phyloP scores from a whole-genome alignment of 2,329 filamentous ascomycete genomes.

The Decorospora gaudefroyi region DNA sequence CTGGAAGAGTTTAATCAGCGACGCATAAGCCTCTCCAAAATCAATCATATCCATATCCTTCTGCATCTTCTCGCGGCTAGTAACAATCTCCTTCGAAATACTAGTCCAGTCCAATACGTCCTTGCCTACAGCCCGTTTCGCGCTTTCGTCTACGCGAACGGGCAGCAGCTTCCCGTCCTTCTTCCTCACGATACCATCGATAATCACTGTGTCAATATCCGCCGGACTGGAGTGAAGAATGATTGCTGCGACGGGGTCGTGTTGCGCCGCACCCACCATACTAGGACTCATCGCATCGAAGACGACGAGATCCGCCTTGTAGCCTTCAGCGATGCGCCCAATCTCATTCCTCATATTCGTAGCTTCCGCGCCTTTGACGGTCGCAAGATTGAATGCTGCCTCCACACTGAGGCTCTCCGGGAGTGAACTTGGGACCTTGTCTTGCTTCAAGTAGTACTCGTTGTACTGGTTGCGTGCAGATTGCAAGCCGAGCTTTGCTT shows the following conservation, averaged over 20 bases:
- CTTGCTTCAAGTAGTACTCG: constrained; percentile 49
- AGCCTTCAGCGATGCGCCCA: constrained; percentile 54
- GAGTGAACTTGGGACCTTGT: constrained; percentile 52
- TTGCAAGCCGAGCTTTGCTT: constrained; percentile 61
- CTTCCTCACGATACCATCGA: constrained; percentile 52
- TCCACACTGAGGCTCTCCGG: constrained; percentile 52
- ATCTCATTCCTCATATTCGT: constrained; percentile 50
- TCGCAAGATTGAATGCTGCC: constrained; percentile 57
- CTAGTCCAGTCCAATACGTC: constrained; percentile 37
- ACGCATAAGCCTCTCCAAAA: constrained; percentile 22
- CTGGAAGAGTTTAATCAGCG: background rate
- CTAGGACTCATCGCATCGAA: constrained; percentile 51
- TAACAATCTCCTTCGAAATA: constrained; percentile 38
- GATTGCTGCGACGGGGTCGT: constrained; percentile 52
- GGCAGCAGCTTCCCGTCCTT: constrained; percentile 35
- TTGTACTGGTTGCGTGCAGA: constrained; percentile 50
- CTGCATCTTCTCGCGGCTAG: constrained; percentile 37
- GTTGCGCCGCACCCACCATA: constrained; percentile 51
- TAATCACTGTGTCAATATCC: constrained; percentile 53
- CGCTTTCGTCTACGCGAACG: constrained; percentile 30
- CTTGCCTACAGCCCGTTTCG: constrained; percentile 15
- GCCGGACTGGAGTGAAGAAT: constrained; percentile 49
- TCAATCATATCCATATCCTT: constrained; percentile 39
- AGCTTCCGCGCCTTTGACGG: constrained; percentile 54
- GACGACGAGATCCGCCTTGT: constrained; percentile 56